A percentile compares a stretch with the other conserved stretches of the same genome.
phyloP scores from a whole-genome alignment of 2,329 filamentous ascomycete genomes.

The Orbilia ellipsospora region DNA sequence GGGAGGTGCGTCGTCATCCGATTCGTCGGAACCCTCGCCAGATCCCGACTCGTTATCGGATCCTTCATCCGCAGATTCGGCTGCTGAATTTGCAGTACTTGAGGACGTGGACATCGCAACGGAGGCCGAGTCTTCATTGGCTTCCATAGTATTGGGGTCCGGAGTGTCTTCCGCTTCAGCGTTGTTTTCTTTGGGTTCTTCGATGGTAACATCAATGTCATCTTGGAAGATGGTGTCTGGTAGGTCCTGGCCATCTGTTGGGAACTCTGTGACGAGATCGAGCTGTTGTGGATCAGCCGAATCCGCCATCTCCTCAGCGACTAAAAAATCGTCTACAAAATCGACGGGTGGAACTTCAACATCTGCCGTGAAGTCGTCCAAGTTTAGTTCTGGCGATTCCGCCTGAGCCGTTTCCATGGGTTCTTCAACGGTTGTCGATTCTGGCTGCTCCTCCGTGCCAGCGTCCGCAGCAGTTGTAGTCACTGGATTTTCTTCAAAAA shows the following conservation, averaged over 20 bases:
- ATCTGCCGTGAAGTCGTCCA: conserved; percentile 12
- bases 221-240: background rate
- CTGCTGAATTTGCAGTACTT: conserved; percentile 38
- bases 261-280: conserved; percentile 38
- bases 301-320: conserved; percentile 36
- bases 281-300: conserved; percentile 34
- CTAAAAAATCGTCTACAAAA: conserved; percentile 39
- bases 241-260: conserved; percentile 11
- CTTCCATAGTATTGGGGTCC: conserved; percentile 20
- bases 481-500: conserved; percentile 35
- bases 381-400: conserved; percentile 14
- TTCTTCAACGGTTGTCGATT: conserved; percentile 37
- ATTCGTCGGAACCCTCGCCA: conserved; percentile 37
- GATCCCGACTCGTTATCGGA: conserved; percentile 42
- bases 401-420: conserved; percentile 15
- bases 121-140: conserved; percentile 43
- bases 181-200: conserved; percentile 29
- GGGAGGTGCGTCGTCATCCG: conserved; percentile 49
- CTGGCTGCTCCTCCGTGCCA: conserved; percentile 4
- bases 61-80: conserved; percentile 37
- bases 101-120: conserved; percentile 50
- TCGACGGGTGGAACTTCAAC: conserved; percentile 9
- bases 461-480: conserved; percentile 10
- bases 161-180: conserved; percentile 10
- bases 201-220: conserved; percentile 22